phyloP scores from a whole-genome alignment of 176 grass and related monocot species.

The Cocos nucifera region DNA sequence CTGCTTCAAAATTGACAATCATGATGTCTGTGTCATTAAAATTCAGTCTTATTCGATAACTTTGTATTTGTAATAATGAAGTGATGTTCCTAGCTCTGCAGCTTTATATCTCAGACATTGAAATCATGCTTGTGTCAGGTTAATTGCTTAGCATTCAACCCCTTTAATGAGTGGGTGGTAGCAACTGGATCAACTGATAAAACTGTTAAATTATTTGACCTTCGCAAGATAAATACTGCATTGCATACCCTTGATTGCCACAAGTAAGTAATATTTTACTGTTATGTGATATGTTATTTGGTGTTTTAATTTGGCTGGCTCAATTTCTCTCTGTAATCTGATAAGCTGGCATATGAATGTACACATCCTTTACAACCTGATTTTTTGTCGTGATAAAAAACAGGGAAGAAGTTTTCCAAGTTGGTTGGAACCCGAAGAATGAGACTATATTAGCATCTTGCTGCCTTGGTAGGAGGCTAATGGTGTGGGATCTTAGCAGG shows the following conservation, averaged over 20 bases:
- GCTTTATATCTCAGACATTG: background rate
- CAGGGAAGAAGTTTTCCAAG: constrained; percentile 98
- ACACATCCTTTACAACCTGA: no score
- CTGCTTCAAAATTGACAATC: no score
- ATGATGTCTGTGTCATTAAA: no score
- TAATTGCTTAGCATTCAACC: constrained; percentile 95
- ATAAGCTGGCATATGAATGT: no score
- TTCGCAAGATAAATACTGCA: constrained; percentile 71
- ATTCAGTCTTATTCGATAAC: no score
- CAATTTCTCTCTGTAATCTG: no score
- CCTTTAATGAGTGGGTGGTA: constrained; percentile 98
- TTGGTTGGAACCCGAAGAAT: constrained; percentile 95
- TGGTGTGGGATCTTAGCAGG: constrained; percentile 99
- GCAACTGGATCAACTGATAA: constrained; percentile 97
- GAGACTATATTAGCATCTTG: constrained; percentile 97
- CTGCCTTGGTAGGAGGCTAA: constrained; percentile 86
- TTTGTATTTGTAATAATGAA: no score
- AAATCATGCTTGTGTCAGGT: constrained; percentile 33
- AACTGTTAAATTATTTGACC: constrained; percentile 95
- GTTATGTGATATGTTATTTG: no score
- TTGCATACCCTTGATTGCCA: constrained; percentile 86
- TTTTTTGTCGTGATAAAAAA: no score
- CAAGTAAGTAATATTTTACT: constrained; percentile 42
- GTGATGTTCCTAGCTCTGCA: no score
- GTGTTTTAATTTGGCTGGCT: background rate